These are phyloP conservation scores for Eucalyptus tenuipes DNA, from an alignment of 345 rosid species.

Conservation along the genomic window DNA sequence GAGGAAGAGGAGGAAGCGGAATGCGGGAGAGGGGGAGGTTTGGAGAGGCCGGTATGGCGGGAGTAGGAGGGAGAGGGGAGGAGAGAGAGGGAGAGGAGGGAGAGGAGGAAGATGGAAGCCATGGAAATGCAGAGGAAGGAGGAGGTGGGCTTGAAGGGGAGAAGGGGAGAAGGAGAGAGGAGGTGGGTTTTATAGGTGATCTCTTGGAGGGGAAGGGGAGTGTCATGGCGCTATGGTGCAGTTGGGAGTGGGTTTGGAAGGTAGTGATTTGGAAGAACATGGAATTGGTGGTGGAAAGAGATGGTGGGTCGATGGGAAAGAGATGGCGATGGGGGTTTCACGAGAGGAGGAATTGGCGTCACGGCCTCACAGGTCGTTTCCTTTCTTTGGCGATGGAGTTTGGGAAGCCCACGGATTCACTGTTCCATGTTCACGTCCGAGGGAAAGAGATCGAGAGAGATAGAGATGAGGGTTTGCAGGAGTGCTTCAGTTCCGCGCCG, in stretches of 20 bases:
- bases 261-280: not conserved
- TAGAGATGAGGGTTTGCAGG: not conserved
- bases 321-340: not conserved
- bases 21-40: not conserved
- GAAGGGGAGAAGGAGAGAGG: not conserved
- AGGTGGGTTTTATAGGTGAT: not conserved
- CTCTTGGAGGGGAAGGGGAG: not conserved
- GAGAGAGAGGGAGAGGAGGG: not conserved
- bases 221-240: not conserved
- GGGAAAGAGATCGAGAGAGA: not conserved
- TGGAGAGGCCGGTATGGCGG: constrained; percentile 1
- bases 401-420: not conserved
- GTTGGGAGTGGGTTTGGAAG: not conserved
- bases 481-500: not conserved
- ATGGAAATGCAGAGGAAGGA: constrained; percentile 1
- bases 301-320: no score
- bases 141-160: not conserved
- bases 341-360: not conserved
- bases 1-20: not conserved
- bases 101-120: constrained; percentile 18
- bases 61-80: constrained; percentile 7
- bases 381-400: not conserved
- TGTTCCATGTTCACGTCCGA: not conserved
- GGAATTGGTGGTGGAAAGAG: not conserved
- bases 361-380: not conserved